Evolutionary conservation across 176 grass and related monocot species (phyloP), one percentile per base, ranked within the genome.

Genomic region (Zea luxurians): DNA sequence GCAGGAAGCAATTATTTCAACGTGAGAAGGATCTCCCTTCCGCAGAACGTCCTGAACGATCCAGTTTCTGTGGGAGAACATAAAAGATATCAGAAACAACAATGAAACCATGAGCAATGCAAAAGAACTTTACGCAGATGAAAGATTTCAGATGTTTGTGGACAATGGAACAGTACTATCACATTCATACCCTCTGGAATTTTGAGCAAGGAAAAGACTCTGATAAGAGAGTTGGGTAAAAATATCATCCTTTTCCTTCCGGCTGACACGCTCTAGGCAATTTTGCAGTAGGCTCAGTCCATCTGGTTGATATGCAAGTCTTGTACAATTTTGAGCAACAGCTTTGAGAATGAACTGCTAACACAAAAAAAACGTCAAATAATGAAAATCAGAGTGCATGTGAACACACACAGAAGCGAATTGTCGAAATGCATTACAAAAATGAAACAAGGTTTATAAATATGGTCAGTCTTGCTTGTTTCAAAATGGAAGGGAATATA

Each of bases 21-120:
- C 12, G 63, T 67, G 53, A 2, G 3, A 70, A 11, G 73, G 36
- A 8, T 78, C 16, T 46, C 65, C 43, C 16, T 42, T 47, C 44
- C 45, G 74, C 37, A 92, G 15, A 59, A 89, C 74, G 57, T 86
- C 64, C 60, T 92, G 81, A 75, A 92, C 68, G 54, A 89, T 86
- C 50, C 86, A 92, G 37, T 89, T 92, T 68, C 86, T 92, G 16
- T 8, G 16, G 17, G 35, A 75, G 8, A 74, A 75, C 59, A 61
- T 17, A 10, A 48, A 5, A 86, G 17, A 42, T 11, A 55, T 70
- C 13, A 42, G 2, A 68, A 45, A 38, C 4, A 13, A 47, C 21
- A 57, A 75, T 62, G 61, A 1, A n/a, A 2, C 41, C 16, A 78
- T 60, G 16, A 80, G 44, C 6, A 80, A 27, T 17, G 3, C 41